These are phyloP conservation scores for Arthrobotrys musiformis DNA, from an alignment of 2,329 filamentous ascomycete genomes.

Conservation along the genomic window DNA sequence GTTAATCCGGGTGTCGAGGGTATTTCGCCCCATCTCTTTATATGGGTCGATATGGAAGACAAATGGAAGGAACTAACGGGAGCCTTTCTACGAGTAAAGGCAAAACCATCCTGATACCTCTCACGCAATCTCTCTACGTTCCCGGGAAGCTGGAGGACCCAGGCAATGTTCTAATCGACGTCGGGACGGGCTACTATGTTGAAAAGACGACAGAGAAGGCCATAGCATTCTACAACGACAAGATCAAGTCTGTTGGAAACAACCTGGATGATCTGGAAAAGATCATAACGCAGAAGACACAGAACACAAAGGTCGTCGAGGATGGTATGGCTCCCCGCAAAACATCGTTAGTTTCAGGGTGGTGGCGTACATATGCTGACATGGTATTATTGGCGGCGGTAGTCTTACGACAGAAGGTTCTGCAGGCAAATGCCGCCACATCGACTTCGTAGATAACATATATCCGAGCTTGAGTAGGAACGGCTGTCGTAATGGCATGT, in stretches of 20 bases:
- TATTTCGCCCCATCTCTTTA: slow-evolving; percentile 57
- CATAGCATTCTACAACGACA: slow-evolving; percentile 74
- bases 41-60: not conserved
- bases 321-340: slow-evolving; percentile 68
- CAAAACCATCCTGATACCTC: slow-evolving; percentile 82
- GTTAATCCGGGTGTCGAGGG: slow-evolving; percentile 64
- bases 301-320: slow-evolving; percentile 86
- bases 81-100: slow-evolving; percentile 63
- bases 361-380: not conserved
- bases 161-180: slow-evolving; percentile 84
- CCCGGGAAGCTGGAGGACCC: slow-evolving; percentile 80
- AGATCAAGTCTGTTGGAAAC: slow-evolving; percentile 73
- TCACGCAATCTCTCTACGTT: slow-evolving; percentile 95
- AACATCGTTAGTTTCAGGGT: not conserved
- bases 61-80: not conserved
- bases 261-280: slow-evolving; percentile 76
- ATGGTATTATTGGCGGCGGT: not conserved
- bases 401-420: slow-evolving; percentile 51
- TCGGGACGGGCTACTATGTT: slow-evolving; percentile 93
- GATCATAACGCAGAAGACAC: slow-evolving; percentile 78
- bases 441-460: slow-evolving; percentile 14
- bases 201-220: slow-evolving; percentile 78
- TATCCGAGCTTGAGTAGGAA: not conserved
- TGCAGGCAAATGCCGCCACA: slow-evolving; percentile 26
- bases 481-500: not conserved